phyloP scores from a whole-genome alignment of 805 yeast genomes.

The Saccharomyces kudriavzevii region DNA sequence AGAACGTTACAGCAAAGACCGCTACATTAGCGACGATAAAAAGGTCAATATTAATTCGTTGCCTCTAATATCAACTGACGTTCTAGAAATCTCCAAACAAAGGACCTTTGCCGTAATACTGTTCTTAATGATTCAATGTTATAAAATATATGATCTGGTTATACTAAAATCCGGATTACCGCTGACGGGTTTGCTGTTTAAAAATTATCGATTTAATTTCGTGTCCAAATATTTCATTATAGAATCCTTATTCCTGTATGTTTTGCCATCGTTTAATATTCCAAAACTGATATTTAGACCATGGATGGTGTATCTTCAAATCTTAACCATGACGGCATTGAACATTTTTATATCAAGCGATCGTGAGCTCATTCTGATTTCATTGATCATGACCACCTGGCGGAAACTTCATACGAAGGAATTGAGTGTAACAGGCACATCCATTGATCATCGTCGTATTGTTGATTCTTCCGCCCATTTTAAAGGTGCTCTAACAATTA shows the following conservation, averaged over 20 bases:
- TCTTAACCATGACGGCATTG: conserved; percentile 37
- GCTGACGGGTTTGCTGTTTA: conserved; percentile 29
- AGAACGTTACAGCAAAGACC: not conserved
- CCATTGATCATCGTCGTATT: conserved; percentile 27
- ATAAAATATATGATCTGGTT: conserved; percentile 68
- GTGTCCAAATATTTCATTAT: conserved; percentile 61
- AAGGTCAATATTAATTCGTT: not conserved
- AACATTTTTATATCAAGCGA: conserved; percentile 51
- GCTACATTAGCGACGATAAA: not conserved
- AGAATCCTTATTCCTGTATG: conserved; percentile 64
- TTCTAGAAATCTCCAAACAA: conserved; percentile 71
- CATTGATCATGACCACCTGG: conserved; percentile 37
- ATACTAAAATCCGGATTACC: conserved; percentile 42
- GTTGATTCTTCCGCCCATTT: conserved; percentile 44
- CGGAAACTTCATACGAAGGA: conserved; percentile 38
- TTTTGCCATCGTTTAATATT: conserved; percentile 65
- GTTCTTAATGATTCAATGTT: conserved; percentile 72
- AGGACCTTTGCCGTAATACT: conserved; percentile 57
- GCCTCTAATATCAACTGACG: conserved; percentile 54
- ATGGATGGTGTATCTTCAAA: conserved; percentile 43
- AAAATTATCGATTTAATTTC: conserved; percentile 48
- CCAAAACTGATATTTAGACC: conserved; percentile 65
- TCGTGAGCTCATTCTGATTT: conserved; percentile 40
- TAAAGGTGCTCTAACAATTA: conserved; percentile 77
- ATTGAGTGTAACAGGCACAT: conserved; percentile 44